Evolutionary conservation across 169 alveolate genomes (phyloP).

Genomic region (Plasmodium coatneyi): DNA sequence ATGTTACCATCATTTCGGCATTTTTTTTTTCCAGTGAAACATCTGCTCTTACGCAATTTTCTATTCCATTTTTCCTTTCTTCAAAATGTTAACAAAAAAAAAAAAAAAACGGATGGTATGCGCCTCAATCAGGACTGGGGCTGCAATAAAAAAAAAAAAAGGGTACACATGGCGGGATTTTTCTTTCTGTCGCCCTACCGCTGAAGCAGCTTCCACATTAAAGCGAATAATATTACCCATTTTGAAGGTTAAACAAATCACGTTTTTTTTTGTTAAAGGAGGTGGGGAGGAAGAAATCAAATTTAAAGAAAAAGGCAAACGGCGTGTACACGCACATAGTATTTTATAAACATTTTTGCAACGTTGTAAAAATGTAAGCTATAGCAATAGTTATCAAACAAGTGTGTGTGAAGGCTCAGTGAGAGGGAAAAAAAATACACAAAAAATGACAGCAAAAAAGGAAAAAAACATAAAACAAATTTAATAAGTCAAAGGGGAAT

Average conservation of each 20-base stretch:
- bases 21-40: not conserved
- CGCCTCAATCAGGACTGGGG: not conserved
- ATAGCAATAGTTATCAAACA: not conserved
- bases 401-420: not conserved
- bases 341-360: not conserved
- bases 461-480: not conserved
- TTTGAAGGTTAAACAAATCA: not conserved
- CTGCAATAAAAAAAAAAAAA: not conserved
- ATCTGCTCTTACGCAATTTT: not conserved
- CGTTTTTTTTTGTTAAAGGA: not conserved
- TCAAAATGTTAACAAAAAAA: not conserved
- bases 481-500: conserved; percentile 19
- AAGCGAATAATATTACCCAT: not conserved
- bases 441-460: not conserved
- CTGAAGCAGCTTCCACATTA: not conserved
- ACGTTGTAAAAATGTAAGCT: not conserved
- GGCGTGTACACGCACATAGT: not conserved
- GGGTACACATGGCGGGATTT: not conserved
- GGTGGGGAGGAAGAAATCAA: not conserved
- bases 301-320: not conserved
- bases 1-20: not conserved
- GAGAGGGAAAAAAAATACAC: not conserved
- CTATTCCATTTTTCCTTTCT: not conserved
- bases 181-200: not conserved
- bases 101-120: not conserved